These are phyloP conservation scores for Colletotrichum sp. DNA, from an alignment of 2,329 filamentous ascomycete genomes.

Conservation along the genomic window DNA sequence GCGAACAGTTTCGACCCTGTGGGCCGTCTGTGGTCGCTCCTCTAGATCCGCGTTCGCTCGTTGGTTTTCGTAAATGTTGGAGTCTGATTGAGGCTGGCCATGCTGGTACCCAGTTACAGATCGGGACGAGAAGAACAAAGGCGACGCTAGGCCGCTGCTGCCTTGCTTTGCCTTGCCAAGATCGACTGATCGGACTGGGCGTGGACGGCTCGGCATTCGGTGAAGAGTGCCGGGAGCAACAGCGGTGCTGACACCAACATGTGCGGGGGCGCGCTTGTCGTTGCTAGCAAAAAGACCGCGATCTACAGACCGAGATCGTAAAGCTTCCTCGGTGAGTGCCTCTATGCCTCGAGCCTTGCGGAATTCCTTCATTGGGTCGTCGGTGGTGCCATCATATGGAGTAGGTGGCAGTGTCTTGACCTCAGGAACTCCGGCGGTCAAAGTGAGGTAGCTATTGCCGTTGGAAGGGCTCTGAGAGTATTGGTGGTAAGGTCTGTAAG, in stretches of 20 bases:
- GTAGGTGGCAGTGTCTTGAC: constrained; percentile 33
- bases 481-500: constrained; percentile 35
- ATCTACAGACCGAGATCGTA: constrained; percentile 68
- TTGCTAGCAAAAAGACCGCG: constrained; percentile 61
- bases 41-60: constrained; percentile 39
- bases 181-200: constrained; percentile 52
- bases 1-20: constrained; percentile 40
- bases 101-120: constrained; percentile 46
- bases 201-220: constrained; percentile 37
- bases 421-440: constrained; percentile 34
- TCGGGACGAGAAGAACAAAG: constrained; percentile 42
- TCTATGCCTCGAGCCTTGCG: constrained; percentile 46
- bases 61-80: constrained; percentile 45
- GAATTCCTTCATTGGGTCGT: constrained; percentile 48
- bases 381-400: constrained; percentile 38
- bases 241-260: constrained; percentile 66
- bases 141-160: constrained; percentile 35
- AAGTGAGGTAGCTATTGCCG: constrained; percentile 47
- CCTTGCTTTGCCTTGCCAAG: constrained; percentile 32
- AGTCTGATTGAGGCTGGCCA: constrained; percentile 48
- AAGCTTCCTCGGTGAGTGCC: constrained; percentile 46
- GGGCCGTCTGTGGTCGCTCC: constrained; percentile 53
- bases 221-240: constrained; percentile 66
- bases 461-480: constrained; percentile 51
- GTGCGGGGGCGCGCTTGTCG: constrained; percentile 69